These are phyloP conservation scores for Aspergillus sp. DNA, from an alignment of 2,329 filamentous ascomycete species.

Conservation along the genomic window DNA sequence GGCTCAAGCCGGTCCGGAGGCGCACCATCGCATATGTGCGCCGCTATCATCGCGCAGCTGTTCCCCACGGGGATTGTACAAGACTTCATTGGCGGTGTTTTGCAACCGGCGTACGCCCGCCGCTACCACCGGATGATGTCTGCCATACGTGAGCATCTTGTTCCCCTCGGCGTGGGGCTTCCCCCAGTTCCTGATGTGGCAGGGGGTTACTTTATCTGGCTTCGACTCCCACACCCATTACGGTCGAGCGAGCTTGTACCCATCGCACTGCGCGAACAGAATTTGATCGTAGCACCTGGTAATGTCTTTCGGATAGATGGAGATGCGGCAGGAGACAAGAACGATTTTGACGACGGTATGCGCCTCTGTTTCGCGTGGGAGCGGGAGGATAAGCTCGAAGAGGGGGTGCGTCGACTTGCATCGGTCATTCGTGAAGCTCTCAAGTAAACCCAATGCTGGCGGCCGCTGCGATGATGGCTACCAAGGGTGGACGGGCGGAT, in stretches of 20 bases:
- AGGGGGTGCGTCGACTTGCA: conserved; percentile 67
- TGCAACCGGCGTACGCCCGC: conserved; percentile 58
- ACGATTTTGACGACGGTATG: conserved; percentile 61
- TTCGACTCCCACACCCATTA: conserved; percentile 61
- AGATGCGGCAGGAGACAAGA: conserved; percentile 52
- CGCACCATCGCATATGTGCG: conserved; percentile 60
- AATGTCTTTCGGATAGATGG: conserved; percentile 68
- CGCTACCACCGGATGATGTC: conserved; percentile 58
- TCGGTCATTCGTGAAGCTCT: conserved; percentile 19
- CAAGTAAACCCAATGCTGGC: background rate
- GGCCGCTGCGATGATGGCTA: background rate
- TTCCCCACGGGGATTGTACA: conserved; percentile 55
- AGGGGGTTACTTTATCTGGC: conserved; percentile 87
- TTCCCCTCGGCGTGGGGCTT: conserved; percentile 60
- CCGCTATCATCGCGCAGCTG: conserved; percentile 58
- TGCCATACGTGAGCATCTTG: conserved; percentile 61
- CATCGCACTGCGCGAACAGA: conserved; percentile 62
- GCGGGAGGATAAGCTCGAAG: conserved; percentile 63
- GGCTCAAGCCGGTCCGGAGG: conserved; percentile 62
- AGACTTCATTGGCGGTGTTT: conserved; percentile 52
- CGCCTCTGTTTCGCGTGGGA: conserved; percentile 75
- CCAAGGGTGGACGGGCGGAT: background rate
- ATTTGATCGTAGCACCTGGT: conserved; percentile 68
- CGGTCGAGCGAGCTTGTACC: conserved; percentile 58
- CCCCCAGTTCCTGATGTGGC: conserved; percentile 49